These are phyloP conservation scores for Fusarium sulawesiense DNA, from an alignment of 2,329 filamentous ascomycete species.

Conservation along the genomic window DNA sequence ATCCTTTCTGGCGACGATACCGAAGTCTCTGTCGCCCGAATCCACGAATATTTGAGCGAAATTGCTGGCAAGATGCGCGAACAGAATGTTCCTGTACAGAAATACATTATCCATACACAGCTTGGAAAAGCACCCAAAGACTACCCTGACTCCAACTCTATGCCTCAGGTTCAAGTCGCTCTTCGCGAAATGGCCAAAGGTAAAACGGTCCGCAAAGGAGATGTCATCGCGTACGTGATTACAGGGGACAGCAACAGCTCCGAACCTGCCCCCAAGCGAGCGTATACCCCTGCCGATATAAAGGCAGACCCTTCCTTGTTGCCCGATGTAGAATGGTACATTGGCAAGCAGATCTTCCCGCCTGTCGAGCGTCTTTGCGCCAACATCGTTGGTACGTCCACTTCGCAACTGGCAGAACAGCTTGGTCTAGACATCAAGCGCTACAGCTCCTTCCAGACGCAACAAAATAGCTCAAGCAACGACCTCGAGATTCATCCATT, in stretches of 20 bases:
- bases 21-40: slow-evolving; percentile 86
- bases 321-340: slow-evolving; percentile 97
- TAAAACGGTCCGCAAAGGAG: slow-evolving; percentile 89
- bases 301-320: slow-evolving; percentile 80
- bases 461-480: slow-evolving; percentile 63
- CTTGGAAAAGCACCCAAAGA: slow-evolving; percentile 93
- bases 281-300: slow-evolving; percentile 85
- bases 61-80: slow-evolving; percentile 89
- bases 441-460: slow-evolving; percentile 68
- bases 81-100: slow-evolving; percentile 76
- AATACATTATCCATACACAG: slow-evolving; percentile 98
- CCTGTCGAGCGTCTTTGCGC: slow-evolving; percentile 97
- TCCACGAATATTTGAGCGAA: slow-evolving; percentile 92
- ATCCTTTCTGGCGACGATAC: slow-evolving; percentile 94
- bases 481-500: slow-evolving; percentile 86
- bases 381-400: slow-evolving; percentile 92
- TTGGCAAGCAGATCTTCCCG: slow-evolving; percentile 97
- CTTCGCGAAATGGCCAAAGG: slow-evolving; percentile 87
- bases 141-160: slow-evolving; percentile 92
- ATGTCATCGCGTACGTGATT: slow-evolving; percentile 96
- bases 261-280: slow-evolving; percentile 85
- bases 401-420: slow-evolving; percentile 89
- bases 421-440: slow-evolving; percentile 90
- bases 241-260: slow-evolving; percentile 76
- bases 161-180: slow-evolving; percentile 98